Percentiles rank a stretch among this genome's conserved stretches.
Evolutionary conservation across 306 rosid genomes (phyloP).

Genomic region (Glycine latifolia): DNA sequence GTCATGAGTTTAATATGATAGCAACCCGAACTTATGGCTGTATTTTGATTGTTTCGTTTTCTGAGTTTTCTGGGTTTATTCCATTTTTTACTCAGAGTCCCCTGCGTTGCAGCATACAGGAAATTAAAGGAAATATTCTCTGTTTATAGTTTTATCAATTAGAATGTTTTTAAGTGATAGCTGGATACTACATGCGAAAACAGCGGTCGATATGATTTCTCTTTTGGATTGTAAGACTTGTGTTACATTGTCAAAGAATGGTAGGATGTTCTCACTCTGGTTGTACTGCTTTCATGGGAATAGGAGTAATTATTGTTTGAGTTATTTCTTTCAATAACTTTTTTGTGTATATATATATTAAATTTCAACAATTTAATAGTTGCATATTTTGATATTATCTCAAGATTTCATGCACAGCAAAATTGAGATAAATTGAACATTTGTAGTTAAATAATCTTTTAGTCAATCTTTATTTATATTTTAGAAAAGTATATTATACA

Average conservation of each 20-base stretch:
- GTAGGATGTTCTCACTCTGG: background rate
- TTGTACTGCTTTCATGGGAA: background rate
- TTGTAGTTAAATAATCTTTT: background rate
- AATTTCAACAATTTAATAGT: too few species aligned
- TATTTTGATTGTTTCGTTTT: conserved; percentile 35
- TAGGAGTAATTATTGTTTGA: too few species aligned
- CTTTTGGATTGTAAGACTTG: background rate
- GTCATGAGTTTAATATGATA: conserved; percentile 37
- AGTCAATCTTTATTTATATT: too few species aligned
- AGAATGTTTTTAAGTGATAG: conserved; percentile 27
- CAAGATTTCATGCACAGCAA: background rate
- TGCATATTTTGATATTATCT: background rate
- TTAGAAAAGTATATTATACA: too few species aligned
- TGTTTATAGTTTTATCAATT: conserved; percentile 22
- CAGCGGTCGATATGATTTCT: conserved; percentile 9
- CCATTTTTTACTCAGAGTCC: conserved; percentile 47
- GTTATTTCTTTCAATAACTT: background rate
- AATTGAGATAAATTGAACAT: background rate
- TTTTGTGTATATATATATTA: too few species aligned
- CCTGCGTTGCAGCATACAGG: conserved; percentile 21
- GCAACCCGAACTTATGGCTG: conserved; percentile 41
- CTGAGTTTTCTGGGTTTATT: conserved; percentile 45
- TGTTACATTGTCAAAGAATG: conserved; percentile 12
- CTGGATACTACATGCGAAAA: conserved; percentile 7
- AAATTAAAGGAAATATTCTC: conserved; percentile 31